Conservation (phyloP, 495 filamentous ascomycete species). For the Pyronema domesticum region DNA sequence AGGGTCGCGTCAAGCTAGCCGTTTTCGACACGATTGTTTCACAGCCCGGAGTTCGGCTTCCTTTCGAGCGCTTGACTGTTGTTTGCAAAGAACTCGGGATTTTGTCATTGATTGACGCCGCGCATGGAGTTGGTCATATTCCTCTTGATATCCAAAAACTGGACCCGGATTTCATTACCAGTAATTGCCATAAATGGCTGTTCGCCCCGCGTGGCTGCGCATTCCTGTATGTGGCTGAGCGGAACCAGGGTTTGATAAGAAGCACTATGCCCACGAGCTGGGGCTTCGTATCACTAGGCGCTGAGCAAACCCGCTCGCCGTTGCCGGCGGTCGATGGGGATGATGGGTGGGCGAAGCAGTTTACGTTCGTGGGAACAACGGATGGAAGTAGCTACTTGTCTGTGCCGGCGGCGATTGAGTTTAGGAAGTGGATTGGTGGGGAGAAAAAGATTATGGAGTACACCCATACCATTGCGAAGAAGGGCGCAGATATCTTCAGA, state of each 20-base stretch:
- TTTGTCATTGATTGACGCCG: conserved; percentile 39
- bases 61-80: conserved; percentile 47
- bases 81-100: conserved; percentile 48
- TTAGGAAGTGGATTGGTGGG: conserved; percentile 55
- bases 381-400: conserved; percentile 57
- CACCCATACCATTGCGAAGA: conserved; percentile 35
- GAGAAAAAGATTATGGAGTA: conserved; percentile 51
- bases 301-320: not conserved
- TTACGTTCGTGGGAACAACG: conserved; percentile 60
- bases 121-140: conserved; percentile 56
- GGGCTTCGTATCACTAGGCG: conserved; percentile 30
- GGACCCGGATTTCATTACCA: conserved; percentile 69
- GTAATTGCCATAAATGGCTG: conserved; percentile 86
- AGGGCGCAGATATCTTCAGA: conserved; percentile 42
- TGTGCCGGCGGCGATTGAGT: conserved; percentile 49
- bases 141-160: conserved; percentile 42
- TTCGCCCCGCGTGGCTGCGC: conserved; percentile 66
- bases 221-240: conserved; percentile 54
- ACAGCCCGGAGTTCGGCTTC: conserved; percentile 57
- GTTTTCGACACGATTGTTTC: conserved; percentile 68
- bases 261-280: conserved; percentile 58
- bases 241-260: conserved; percentile 57
- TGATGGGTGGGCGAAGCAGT: conserved; percentile 42
- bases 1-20: conserved; percentile 35
- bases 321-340: not conserved